Conservation (phyloP, 1,284 basidiomycete genomes). For the Hypsizygus ulmarius region DNA sequence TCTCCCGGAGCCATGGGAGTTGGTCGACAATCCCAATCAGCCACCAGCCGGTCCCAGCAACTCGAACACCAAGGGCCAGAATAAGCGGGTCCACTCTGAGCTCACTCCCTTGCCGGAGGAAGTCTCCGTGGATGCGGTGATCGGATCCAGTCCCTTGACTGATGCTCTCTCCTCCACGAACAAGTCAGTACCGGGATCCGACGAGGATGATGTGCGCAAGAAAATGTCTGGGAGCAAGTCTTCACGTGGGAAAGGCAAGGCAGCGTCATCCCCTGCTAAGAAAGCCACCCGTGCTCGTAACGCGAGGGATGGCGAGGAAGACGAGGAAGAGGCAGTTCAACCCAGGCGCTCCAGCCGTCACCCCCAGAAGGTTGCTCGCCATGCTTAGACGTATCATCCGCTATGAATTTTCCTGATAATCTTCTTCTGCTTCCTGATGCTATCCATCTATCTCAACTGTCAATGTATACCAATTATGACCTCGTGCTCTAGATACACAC, state of each 20-base stretch:
- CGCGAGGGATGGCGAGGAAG: conserved; percentile 12
- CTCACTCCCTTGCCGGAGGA: conserved; percentile 40
- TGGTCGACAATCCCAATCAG: conserved; percentile 34
- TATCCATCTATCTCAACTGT: conserved; percentile 7
- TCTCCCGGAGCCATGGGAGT: conserved; percentile 40
- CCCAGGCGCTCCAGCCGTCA: conserved; percentile 22
- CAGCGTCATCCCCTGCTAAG: conserved; percentile 11
- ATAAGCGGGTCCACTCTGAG: conserved; percentile 41
- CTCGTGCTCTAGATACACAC: background rate
- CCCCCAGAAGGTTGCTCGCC: conserved; percentile 22
- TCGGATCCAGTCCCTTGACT: conserved; percentile 13
- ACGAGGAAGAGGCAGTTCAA: conserved; percentile 15
- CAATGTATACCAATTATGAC: background rate
- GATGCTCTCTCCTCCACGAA: conserved; percentile 2
- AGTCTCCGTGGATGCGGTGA: conserved; percentile 20
- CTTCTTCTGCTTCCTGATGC: conserved; percentile 4
- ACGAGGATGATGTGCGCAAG: conserved; percentile 10
- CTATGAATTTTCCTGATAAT: background rate
- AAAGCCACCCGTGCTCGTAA: conserved; percentile 10
- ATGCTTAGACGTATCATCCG: conserved; percentile 7
- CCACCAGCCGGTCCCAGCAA: conserved; percentile 19
- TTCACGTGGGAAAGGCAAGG: conserved; percentile 19
- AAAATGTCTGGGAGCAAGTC: conserved; percentile 5
- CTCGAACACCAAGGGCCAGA: conserved; percentile 27
- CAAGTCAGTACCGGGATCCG: conserved; percentile 8